Conservation (phyloP, 495 filamentous ascomycete genomes). For the Pyronema omphalodes region DNA sequence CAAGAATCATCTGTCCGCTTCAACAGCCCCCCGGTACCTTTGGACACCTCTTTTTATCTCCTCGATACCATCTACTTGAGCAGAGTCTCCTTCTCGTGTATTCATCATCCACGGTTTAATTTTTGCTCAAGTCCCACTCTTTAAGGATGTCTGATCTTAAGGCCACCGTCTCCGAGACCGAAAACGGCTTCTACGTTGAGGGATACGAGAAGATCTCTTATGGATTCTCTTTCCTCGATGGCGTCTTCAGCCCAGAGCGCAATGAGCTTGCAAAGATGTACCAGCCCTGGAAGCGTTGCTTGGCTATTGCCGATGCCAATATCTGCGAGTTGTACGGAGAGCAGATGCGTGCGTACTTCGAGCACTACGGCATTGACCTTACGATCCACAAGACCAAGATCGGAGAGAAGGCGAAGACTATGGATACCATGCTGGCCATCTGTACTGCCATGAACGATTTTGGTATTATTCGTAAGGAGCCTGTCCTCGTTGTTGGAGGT, state of each 20-base stretch:
- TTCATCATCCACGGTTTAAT: too few relatives aligned
- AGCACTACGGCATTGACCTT: constrained; percentile 33
- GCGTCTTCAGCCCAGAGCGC: constrained; percentile 37
- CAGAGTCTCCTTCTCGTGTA: background rate
- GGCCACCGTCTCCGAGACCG: constrained; percentile 37
- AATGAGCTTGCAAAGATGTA: constrained; percentile 38
- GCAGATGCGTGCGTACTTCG: constrained; percentile 40
- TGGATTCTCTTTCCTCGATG: constrained; percentile 47
- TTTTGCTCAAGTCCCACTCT: too few relatives aligned
- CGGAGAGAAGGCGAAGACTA: constrained; percentile 45
- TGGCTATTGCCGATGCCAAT: constrained; percentile 44
- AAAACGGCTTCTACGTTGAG: constrained; percentile 39
- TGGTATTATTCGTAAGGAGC: constrained; percentile 45
- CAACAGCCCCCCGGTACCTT: too few relatives aligned
- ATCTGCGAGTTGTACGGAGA: constrained; percentile 40
- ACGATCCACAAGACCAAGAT: constrained; percentile 46
- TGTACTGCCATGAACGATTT: constrained; percentile 47
- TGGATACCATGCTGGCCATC: constrained; percentile 40
- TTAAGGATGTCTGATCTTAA: constrained; percentile 41
- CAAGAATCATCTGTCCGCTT: too few relatives aligned
- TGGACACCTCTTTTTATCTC: background rate
- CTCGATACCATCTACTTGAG: background rate
- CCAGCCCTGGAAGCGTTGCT: constrained; percentile 36
- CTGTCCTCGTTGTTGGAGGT: constrained; percentile 45
- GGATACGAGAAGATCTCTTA: constrained; percentile 51